Percentiles rank a stretch among this genome's conserved stretches.
Evolutionary conservation across 2,329 filamentous ascomycete species (phyloP).

Genomic region (Colletotrichum incanum): DNA sequence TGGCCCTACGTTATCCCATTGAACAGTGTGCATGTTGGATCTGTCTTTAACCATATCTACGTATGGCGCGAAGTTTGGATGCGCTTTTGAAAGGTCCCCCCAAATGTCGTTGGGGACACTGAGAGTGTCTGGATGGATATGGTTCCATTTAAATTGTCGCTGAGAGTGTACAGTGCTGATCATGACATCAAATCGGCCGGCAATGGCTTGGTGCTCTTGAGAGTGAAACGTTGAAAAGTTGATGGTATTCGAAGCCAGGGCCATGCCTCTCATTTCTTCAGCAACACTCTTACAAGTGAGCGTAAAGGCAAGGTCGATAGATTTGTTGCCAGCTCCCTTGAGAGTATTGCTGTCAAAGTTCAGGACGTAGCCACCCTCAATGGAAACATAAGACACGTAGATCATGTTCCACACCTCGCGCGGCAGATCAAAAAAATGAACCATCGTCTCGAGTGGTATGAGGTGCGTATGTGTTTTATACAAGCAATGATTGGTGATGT

Average conservation of each 20-base stretch:
- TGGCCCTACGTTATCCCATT: background rate
- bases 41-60: background rate
- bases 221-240: constrained; percentile 14
- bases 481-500: too few species aligned
- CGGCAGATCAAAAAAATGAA: constrained; percentile 1
- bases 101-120: too few species aligned
- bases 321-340: background rate
- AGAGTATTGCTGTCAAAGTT: background rate
- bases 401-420: background rate
- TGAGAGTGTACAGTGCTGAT: background rate
- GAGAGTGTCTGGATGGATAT: too few species aligned
- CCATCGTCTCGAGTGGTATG: background rate
- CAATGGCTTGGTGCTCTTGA: background rate
- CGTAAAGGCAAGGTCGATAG: constrained; percentile 16
- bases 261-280: constrained; percentile 17
- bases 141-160: too few species aligned
- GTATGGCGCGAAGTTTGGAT: too few species aligned
- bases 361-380: background rate
- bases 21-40: too few species aligned
- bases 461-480: too few species aligned
- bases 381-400: background rate
- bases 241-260: constrained; percentile 12
- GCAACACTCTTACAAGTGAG: constrained; percentile 9
- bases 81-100: background rate
- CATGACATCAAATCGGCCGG: background rate